Evolutionary conservation across 169 alveolate genomes (phyloP).

Genomic region (Plasmodium reichenowi): DNA sequence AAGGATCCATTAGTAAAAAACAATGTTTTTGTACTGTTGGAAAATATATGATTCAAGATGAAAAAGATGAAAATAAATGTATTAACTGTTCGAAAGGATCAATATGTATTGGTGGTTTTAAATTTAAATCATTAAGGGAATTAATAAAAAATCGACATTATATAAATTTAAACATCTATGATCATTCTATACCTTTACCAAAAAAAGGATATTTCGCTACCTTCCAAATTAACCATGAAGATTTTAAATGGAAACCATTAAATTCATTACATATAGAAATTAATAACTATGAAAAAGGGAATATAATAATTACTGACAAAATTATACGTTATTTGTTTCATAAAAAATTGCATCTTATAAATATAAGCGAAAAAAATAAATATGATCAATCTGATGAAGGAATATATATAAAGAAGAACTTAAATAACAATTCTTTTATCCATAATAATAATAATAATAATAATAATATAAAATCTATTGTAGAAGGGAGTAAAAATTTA

Average conservation of each 20-base stretch:
- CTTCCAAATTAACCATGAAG: conserved; percentile 51
- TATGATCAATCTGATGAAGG: neutral
- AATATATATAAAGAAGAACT: neutral
- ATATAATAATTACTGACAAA: conserved; percentile 29
- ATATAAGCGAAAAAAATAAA: conserved; percentile 4
- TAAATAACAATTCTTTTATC: neutral
- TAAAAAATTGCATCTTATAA: conserved; percentile 6
- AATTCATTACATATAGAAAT: conserved; percentile 40
- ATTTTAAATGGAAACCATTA: conserved; percentile 59
- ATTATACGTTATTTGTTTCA: conserved; percentile 10
- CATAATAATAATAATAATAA: conserved; percentile 6
- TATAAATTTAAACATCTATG: conserved; percentile 59
- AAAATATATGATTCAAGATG: conserved; percentile 80
- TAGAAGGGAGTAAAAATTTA: neutral
- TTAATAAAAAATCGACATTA: conserved; percentile 74
- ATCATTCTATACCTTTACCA: conserved; percentile 73
- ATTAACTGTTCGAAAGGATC: conserved; percentile 84
- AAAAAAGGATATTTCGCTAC: conserved; percentile 74
- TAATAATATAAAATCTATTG: too few species aligned
- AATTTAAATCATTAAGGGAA: conserved; percentile 66
- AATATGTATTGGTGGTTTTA: conserved; percentile 84
- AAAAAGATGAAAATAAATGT: conserved; percentile 72
- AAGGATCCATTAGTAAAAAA: conserved; percentile 83
- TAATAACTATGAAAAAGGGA: conserved; percentile 44
- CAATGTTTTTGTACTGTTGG: conserved; percentile 86